Conservation (phyloP, 768 basidiomycete genomes). For the Tricholoma bakamatsutake region DNA sequence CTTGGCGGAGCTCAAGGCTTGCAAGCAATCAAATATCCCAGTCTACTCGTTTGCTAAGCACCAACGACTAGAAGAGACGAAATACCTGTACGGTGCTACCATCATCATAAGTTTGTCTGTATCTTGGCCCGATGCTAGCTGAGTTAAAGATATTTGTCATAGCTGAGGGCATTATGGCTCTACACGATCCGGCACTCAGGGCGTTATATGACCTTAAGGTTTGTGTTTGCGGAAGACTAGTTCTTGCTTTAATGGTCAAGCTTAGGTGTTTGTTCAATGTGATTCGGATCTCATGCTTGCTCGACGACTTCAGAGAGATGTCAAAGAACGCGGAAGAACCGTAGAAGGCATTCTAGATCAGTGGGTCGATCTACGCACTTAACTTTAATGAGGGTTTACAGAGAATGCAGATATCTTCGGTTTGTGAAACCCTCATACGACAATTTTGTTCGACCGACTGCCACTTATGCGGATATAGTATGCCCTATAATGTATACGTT, state of each 20-base stretch:
- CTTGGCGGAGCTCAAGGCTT: slow-evolving; percentile 76
- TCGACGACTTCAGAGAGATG: slow-evolving; percentile 82
- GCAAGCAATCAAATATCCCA: slow-evolving; percentile 83
- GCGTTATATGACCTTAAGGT: slow-evolving; percentile 91
- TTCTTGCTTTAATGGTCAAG: not conserved
- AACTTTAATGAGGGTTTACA: not conserved
- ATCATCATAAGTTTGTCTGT: slow-evolving; percentile 69
- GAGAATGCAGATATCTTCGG: slow-evolving; percentile 65
- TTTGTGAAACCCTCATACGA: slow-evolving; percentile 96
- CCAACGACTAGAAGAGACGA: slow-evolving; percentile 70
- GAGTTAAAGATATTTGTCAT: not conserved
- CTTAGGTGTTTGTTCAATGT: slow-evolving; percentile 82
- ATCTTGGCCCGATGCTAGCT: not conserved
- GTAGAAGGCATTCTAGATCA: slow-evolving; percentile 89
- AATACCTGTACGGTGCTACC: slow-evolving; percentile 90
- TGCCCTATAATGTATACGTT: slow-evolving; percentile 10
- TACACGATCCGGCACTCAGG: slow-evolving; percentile 75
- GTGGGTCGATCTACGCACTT: slow-evolving; percentile 31
- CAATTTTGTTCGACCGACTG: slow-evolving; percentile 86
- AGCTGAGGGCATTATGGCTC: slow-evolving; percentile 91
- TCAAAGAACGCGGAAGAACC: slow-evolving; percentile 79
- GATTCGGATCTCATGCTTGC: slow-evolving; percentile 98
- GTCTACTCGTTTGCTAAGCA: slow-evolving; percentile 93
- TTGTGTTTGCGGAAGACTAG: slow-evolving; percentile 3
- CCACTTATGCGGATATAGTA: slow-evolving; percentile 87